Conservation (phyloP, 805 yeast genomes). For the Isabelozyma gotoi region DNA sequence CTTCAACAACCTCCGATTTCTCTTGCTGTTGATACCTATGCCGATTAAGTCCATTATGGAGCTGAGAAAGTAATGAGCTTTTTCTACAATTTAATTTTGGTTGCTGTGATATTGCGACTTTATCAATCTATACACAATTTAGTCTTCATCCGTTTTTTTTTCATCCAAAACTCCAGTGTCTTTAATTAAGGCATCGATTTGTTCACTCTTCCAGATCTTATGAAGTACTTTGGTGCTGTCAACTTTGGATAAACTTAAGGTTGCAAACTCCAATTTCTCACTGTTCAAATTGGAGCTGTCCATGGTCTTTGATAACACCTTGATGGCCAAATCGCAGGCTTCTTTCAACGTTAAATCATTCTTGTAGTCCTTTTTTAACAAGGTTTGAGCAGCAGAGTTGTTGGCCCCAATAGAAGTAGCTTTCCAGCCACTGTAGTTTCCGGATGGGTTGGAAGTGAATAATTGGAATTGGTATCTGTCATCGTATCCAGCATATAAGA, state of each 20-base stretch:
- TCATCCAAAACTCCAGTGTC: conserved; percentile 64
- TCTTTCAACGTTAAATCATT: conserved; percentile 71
- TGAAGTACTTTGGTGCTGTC: conserved; percentile 55
- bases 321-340: conserved; percentile 85
- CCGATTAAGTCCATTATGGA: conserved; percentile 13
- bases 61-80: background rate
- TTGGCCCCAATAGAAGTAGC: conserved; percentile 97
- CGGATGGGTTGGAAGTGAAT: conserved; percentile 94
- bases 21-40: conserved; percentile 6
- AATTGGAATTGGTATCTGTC: conserved; percentile 87
- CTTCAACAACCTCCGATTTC: conserved; percentile 5
- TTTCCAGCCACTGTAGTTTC: conserved; percentile 98
- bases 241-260: conserved; percentile 52
- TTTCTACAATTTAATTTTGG: background rate
- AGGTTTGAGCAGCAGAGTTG: conserved; percentile 92
- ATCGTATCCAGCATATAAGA: conserved; percentile 94
- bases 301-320: conserved; percentile 90
- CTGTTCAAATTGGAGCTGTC: conserved; percentile 82
- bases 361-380: conserved; percentile 91
- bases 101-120: background rate
- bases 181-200: conserved; percentile 71
- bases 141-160: conserved; percentile 3
- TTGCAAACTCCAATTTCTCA: conserved; percentile 92
- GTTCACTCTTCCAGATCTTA: conserved; percentile 77
- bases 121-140: background rate